These are phyloP conservation scores for Auricularia heimuer DNA, from an alignment of 768 basidiomycete species.

Conservation along the genomic window DNA sequence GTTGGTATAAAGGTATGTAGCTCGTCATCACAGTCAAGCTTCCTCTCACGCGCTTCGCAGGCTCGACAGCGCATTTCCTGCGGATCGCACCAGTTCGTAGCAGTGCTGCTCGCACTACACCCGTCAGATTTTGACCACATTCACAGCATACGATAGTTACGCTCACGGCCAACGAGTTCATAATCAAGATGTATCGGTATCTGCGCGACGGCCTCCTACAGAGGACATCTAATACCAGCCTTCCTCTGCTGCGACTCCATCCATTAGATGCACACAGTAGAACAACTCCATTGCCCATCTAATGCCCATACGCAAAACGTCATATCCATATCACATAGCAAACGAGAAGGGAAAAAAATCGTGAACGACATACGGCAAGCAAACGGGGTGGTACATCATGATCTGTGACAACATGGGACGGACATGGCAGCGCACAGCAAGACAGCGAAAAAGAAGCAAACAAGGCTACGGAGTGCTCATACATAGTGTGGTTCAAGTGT, in stretches of 20 bases:
- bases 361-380: background rate
- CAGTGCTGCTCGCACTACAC: constrained; percentile 15
- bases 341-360: background rate
- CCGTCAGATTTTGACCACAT: too few relatives aligned
- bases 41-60: constrained; percentile 26
- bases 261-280: background rate
- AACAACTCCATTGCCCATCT: background rate
- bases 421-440: background rate
- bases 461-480: too few relatives aligned
- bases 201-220: background rate
- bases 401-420: background rate
- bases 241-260: background rate
- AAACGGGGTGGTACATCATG: background rate
- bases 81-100: constrained; percentile 86
- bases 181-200: constrained; percentile 21
- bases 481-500: background rate
- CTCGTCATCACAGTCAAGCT: background rate
- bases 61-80: constrained; percentile 88
- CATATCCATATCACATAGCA: background rate
- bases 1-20: constrained; percentile 85
- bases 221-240: background rate
- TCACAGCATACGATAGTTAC: constrained; percentile 62
- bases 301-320: background rate
- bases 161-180: constrained; percentile 77
- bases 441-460: background rate